These are phyloP conservation scores for Trichocladium antarcticum DNA, from an alignment of 495 filamentous ascomycete genomes.

Conservation along the genomic window DNA sequence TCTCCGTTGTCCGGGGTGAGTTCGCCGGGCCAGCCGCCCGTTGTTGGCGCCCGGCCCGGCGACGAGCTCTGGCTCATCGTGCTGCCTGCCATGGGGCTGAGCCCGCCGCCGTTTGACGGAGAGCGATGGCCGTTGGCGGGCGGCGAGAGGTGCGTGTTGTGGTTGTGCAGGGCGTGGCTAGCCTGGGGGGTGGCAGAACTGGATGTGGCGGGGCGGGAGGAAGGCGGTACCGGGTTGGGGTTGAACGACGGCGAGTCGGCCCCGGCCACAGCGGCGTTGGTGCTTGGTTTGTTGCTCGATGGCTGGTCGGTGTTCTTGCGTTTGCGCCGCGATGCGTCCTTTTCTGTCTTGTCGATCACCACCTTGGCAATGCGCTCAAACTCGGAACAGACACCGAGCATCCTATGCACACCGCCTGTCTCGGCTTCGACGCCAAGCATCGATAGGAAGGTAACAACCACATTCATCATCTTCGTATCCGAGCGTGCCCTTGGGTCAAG, in stretches of 20 bases:
- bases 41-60: constrained; percentile 21
- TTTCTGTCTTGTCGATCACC: constrained; percentile 83
- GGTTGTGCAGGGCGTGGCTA: constrained; percentile 9
- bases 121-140: constrained; percentile 31
- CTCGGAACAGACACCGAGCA: constrained; percentile 85
- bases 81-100: constrained; percentile 30
- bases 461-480: constrained; percentile 81
- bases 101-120: constrained; percentile 15
- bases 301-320: constrained; percentile 47
- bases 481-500: constrained; percentile 77
- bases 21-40: constrained; percentile 22
- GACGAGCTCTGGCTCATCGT: constrained; percentile 24
- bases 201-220: constrained; percentile 24
- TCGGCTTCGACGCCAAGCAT: constrained; percentile 63
- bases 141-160: constrained; percentile 30
- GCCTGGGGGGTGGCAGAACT: constrained; percentile 30
- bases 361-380: constrained; percentile 91
- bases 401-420: constrained; percentile 77
- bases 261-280: constrained; percentile 9
- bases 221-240: constrained; percentile 23
- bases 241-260: constrained; percentile 24
- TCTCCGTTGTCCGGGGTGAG: constrained; percentile 20
- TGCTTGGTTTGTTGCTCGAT: constrained; percentile 6
- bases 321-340: constrained; percentile 65
- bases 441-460: constrained; percentile 79